Percentiles rank a stretch among this genome's conserved stretches.
phyloP scores from a whole-genome alignment of 441 rosid genomes.

The Adansonia rubrostipa region DNA sequence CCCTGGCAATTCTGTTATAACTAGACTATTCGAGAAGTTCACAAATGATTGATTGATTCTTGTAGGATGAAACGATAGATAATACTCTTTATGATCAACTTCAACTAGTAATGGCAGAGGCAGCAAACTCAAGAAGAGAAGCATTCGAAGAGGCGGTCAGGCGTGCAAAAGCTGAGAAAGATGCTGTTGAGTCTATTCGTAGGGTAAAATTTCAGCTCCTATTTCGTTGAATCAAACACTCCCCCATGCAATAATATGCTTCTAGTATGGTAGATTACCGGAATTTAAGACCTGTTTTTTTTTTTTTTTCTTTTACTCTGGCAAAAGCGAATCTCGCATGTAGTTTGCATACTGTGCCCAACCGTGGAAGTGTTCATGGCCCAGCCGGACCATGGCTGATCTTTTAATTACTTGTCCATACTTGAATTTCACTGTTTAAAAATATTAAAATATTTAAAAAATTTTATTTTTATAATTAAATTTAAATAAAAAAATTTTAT shows the following conservation, averaged over 20 bases:
- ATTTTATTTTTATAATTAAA: too few species aligned
- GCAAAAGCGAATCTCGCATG: too few species aligned
- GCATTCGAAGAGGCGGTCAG: conserved; percentile 64
- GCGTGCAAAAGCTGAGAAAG: conserved; percentile 74
- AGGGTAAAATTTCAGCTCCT: conserved; percentile 49
- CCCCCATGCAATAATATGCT: not conserved
- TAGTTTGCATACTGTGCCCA: too few species aligned
- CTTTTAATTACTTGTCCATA: too few species aligned
- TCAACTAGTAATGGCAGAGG: conserved; percentile 59
- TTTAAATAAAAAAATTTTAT: too few species aligned
- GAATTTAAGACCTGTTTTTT: not conserved
- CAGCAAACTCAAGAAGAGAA: conserved; percentile 59
- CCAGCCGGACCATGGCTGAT: too few species aligned
- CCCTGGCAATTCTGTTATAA: conserved; percentile 23
- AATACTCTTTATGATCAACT: conserved; percentile 56
- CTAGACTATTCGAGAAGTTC: conserved; percentile 12
- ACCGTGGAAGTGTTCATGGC: too few species aligned
- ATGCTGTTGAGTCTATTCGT: conserved; percentile 64
- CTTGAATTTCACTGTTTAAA: too few species aligned
- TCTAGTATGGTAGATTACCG: not conserved
- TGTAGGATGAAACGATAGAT: conserved; percentile 63
- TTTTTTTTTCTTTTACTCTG: too few species aligned
- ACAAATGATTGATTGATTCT: conserved; percentile 38
- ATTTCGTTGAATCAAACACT: not conserved
- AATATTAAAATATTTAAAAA: too few species aligned